Conservation (phyloP, 495 filamentous ascomycete genomes). For the Penicillium ochrochloron region DNA sequence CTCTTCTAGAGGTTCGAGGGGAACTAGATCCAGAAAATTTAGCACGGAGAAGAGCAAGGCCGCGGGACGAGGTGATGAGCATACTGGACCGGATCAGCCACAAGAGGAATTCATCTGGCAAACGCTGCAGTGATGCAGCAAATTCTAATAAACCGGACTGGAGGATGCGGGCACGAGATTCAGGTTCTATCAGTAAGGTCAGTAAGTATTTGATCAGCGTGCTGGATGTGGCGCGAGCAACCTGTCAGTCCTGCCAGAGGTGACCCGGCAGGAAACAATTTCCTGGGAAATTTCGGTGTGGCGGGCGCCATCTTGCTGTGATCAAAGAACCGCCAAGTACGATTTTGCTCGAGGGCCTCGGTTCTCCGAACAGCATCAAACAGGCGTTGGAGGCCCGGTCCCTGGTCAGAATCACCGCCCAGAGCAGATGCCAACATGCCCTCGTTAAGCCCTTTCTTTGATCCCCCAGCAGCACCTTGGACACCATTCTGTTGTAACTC, state of each 20-base stretch:
- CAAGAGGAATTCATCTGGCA: constrained; percentile 71
- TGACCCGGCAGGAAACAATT: constrained; percentile 31
- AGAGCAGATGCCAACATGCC: constrained; percentile 48
- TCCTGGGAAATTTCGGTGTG: constrained; percentile 40
- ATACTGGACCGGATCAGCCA: constrained; percentile 74
- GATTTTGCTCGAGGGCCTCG: constrained; percentile 65
- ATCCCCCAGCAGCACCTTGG: neutral
- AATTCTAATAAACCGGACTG: constrained; percentile 70
- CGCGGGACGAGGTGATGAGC: constrained; percentile 11
- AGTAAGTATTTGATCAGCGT: neutral
- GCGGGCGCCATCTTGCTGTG: constrained; percentile 35
- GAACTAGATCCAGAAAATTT: constrained; percentile 42
- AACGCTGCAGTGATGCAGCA: constrained; percentile 53
- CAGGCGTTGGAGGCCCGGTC: constrained; percentile 59
- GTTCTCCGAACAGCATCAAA: constrained; percentile 75
- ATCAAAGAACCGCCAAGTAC: constrained; percentile 71
- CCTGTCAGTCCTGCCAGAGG: constrained; percentile 43
- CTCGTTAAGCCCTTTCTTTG: constrained; percentile 44
- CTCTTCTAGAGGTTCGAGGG: constrained; percentile 61
- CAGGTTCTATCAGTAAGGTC: constrained; percentile 38
- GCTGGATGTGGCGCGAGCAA: constrained; percentile 12
- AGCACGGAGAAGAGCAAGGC: constrained; percentile 14
- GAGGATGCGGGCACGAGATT: constrained; percentile 63
- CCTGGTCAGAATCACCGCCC: constrained; percentile 52
- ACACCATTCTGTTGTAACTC: constrained; percentile 21